Base-by-base conservation (phyloP, 352 stramenopile species). In the Pythium phragmitis region DNA sequence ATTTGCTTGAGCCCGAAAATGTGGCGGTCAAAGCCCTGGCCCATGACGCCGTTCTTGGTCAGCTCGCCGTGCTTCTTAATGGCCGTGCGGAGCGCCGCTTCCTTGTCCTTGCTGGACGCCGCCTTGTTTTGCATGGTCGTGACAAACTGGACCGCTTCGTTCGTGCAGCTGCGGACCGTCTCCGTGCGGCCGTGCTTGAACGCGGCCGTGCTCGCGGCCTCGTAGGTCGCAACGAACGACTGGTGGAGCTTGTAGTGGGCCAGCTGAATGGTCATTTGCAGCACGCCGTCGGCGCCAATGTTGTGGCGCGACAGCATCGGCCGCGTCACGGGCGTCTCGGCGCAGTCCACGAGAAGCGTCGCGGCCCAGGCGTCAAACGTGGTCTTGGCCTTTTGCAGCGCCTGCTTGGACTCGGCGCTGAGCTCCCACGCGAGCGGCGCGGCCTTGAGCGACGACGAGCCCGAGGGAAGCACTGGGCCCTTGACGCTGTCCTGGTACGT, bases 161-260 rank as follows among this genome's bases (percentile, higher is more conserved):
- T 91, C 39, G 90, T 97, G 70, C 86, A 94, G 63, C 82, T 94
- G 26, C 90, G 87, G 51, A 97, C 88, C 2, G 88, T 96, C 67
- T 97, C 89, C 0, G 89, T 97, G 30, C 90, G 82, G 34, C 90
- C 90, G 63, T 96, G 90, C 76, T 96, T 96, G 65, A 96, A 97
- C n/a, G 87, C 90, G 0, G 88, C 89, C 30, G 90, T 97, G 65
- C 83, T 94, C 12, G 88, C 88, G 26, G 75, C 88, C 68, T 97
- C 89, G 70, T 97, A 97, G 34, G 89, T 97, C 33, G 89, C 68
- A 14, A 90, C 85, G 65, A 94, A 95, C 64, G 69, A 76, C 46
- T 89, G 65, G 65, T 96, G 84, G 30, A 92, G 67, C 70, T 87
- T 86, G 69, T 81, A 94, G 73, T 96, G 86, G 63, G 87, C 89